These are phyloP conservation scores for Annulohypoxylon bovei DNA, from an alignment of 495 filamentous ascomycete species.

Conservation along the genomic window DNA sequence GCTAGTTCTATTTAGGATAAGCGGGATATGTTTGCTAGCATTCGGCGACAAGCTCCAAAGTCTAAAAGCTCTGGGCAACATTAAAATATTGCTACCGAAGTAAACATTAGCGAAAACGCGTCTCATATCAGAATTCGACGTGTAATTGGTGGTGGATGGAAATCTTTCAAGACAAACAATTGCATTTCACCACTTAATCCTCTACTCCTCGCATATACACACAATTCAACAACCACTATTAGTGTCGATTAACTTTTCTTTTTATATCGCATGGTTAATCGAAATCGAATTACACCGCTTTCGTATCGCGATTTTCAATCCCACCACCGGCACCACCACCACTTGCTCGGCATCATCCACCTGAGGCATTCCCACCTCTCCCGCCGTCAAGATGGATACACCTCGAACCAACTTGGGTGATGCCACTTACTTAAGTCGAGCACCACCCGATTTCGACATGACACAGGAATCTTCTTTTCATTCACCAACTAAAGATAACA, in stretches of 20 bases:
- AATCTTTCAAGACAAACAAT: neutral
- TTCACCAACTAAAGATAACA: slow-evolving; percentile 82
- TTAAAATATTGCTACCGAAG: neutral
- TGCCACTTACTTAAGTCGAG: slow-evolving; percentile 77
- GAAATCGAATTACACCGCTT: slow-evolving; percentile 20
- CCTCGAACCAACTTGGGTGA: slow-evolving; percentile 82
- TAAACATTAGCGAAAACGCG: slow-evolving; percentile 12
- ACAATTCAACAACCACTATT: slow-evolving; percentile 10
- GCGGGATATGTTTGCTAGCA: neutral
- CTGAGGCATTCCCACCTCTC: slow-evolving; percentile 20
- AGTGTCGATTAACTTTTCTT: slow-evolving; percentile 14
- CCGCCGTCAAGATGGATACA: slow-evolving; percentile 66
- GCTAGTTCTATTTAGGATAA: neutral
- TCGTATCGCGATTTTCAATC: slow-evolving; percentile 27
- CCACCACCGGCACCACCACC: slow-evolving; percentile 1
- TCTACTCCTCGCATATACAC: neutral
- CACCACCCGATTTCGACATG: slow-evolving; percentile 75
- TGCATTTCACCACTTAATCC: slow-evolving; percentile 7
- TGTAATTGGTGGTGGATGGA: neutral
- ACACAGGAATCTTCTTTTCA: slow-evolving; percentile 86
- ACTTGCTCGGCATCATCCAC: slow-evolving; percentile 29
- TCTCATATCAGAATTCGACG: neutral
- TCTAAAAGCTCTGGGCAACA: neutral
- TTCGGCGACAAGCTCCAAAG: neutral
- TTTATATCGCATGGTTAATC: slow-evolving; percentile 30